Evolutionary conservation across 139 green algal species (phyloP), one percentile per base, ranked within the genome.

Genomic region (Nannochloris sp.): DNA sequence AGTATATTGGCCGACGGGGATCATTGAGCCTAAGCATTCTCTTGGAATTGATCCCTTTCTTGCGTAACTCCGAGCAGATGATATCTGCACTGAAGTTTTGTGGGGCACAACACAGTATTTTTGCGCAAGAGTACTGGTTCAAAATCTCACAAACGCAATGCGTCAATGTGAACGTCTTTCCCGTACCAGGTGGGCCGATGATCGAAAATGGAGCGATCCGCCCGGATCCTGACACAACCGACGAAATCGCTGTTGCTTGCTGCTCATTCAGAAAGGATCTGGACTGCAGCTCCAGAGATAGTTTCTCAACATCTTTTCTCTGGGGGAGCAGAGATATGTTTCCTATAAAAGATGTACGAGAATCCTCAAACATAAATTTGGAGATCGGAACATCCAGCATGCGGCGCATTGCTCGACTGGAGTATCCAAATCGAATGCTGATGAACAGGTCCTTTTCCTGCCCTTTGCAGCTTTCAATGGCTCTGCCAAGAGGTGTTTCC

Each of bases 131-230:
- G 46, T 79, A 46, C 6, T 21, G 18, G 15, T 54, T 15, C 29
- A 84, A 61, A 27, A 80, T 21, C 61, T 78, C 67, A 31, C 87
- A 69, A 1, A 70, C 78, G 3, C 57, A 69, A 59, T 86, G 73
- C 34, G 88, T 81, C 16, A 90, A 59, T 0, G 85, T 91, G 19
- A 87, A 61, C 1, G 85, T 89, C 75, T 91, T 91, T 62, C 85
- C 85, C 5, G 81, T 86, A n/a, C 81, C 76, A 23, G 81, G 81
- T 9, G 84, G 84, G 0, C 84, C 84, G 49, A 81, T 80, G 24
- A 90, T 72, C 10, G 80, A 72, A 40, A 75, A 85, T 12, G 81
- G 75, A 5, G 43, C 19, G 2, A 36, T 21, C 0, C 63, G 29
- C 2, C 65, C 81, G 0, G 57, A 65, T 2, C 75, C 71, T 36